phyloP scores from a whole-genome alignment of 164 flowering plant genomes.

The Cinnamomum chago region DNA sequence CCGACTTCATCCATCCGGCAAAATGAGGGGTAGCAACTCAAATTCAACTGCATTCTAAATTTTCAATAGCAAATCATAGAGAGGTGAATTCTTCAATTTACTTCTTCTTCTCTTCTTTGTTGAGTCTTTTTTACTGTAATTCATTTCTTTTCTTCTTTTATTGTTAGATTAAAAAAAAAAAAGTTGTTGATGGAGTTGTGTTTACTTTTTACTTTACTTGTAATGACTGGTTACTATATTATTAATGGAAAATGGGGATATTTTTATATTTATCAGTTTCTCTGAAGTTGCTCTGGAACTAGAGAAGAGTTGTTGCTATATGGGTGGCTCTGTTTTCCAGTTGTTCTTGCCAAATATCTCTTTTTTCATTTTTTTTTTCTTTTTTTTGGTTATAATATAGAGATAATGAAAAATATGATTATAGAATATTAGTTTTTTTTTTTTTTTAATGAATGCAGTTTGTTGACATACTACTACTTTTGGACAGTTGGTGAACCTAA shows the following conservation, averaged over 20 bases:
- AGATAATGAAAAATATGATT: not conserved
- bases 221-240: conserved; percentile 16
- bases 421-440: not conserved
- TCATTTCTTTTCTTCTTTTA: conserved; percentile 12
- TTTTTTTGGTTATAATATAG: not conserved
- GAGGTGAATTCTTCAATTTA: conserved; percentile 20
- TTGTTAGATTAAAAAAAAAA: too few relatives aligned
- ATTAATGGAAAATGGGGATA: conserved; percentile 7
- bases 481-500: conserved; percentile 10
- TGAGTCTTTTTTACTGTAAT: conserved; percentile 17
- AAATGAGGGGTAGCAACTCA: conserved; percentile 1
- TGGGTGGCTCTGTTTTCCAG: conserved; percentile 5
- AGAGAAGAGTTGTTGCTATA: not conserved
- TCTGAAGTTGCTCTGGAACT: conserved; percentile 7
- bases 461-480: conserved; percentile 7
- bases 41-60: not conserved
- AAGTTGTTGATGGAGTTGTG: not conserved
- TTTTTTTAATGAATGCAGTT: not conserved
- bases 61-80: not conserved
- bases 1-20: conserved; percentile 27
- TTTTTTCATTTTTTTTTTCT: not conserved
- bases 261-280: not conserved
- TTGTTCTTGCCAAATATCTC: conserved; percentile 7
- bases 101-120: conserved; percentile 16
- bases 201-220: conserved; percentile 11